Conservation (phyloP, 306 rosid genomes). For the Acmispon strigosus region DNA sequence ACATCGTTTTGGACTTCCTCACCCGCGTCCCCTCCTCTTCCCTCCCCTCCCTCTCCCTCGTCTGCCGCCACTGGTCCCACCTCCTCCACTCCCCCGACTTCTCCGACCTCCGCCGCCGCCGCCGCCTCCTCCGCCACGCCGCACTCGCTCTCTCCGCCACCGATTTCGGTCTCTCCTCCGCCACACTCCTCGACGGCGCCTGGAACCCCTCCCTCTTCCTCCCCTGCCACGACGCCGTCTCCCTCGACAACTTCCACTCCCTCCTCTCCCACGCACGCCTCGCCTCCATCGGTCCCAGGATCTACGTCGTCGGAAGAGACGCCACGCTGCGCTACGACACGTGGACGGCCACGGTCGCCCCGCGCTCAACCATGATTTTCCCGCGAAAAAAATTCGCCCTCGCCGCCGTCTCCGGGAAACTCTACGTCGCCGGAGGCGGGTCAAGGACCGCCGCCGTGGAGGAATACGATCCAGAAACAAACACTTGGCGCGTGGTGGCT, state of each 20-base stretch:
- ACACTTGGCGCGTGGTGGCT: slow-evolving; percentile 41
- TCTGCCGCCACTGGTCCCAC: slow-evolving; percentile 54
- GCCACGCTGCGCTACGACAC: slow-evolving; percentile 50
- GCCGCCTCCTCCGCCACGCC: slow-evolving; percentile 32
- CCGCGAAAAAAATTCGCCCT: slow-evolving; percentile 61
- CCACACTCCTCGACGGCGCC: slow-evolving; percentile 22
- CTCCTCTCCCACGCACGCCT: slow-evolving; percentile 51
- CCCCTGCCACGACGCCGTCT: slow-evolving; percentile 23
- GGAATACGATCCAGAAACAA: slow-evolving; percentile 40
- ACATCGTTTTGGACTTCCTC: slow-evolving; percentile 56
- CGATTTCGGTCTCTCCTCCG: slow-evolving; percentile 36
- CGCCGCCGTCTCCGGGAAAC: slow-evolving; percentile 34
- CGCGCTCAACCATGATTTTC: slow-evolving; percentile 36
- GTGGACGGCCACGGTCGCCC: slow-evolving; percentile 43
- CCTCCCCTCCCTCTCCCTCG: slow-evolving; percentile 43
- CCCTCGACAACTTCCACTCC: slow-evolving; percentile 21
- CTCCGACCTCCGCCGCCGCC: slow-evolving; percentile 50
- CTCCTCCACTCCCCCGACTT: slow-evolving; percentile 49
- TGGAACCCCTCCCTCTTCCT: slow-evolving; percentile 44
- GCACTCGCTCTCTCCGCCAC: slow-evolving; percentile 43
- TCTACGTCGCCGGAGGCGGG: slow-evolving; percentile 64
- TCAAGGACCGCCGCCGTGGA: slow-evolving; percentile 37
- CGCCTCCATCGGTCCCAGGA: slow-evolving; percentile 39
- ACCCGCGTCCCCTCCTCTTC: slow-evolving; percentile 42
- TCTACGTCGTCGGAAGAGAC: slow-evolving; percentile 48